Evolutionary conservation across 176 grass and related monocot species (phyloP), one percentile per base, ranked within the genome.

Genomic region (Carex pumila): DNA sequence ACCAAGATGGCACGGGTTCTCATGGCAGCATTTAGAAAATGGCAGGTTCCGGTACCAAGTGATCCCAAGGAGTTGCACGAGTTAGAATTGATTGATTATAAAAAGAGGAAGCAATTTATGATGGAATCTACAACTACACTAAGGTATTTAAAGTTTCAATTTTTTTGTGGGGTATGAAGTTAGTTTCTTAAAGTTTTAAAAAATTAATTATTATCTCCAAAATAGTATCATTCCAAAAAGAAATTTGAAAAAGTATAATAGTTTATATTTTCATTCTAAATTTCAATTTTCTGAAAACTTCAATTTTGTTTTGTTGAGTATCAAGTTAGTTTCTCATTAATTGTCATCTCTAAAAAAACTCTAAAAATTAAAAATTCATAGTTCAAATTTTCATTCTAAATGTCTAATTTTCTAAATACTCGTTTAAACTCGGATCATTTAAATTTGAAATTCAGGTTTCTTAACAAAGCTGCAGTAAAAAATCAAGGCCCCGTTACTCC

Each of bases 1-100:
- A 87, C 79, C 54, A 98, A 87, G 82, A 98, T 98, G 91, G 88
- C 87, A 5, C 52, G 84, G 29, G 95, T 94, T 31, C 49, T 98
- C 53, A 75, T 98, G 0, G 92, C 89, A 0, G 67, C 95, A 43
- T 85, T 56, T 7, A 68, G 82, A 50, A 98, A 98, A 61, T 86
- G 82, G 11, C 56, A 37, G 54, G 83, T 90, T 8, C 0, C 67
- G 0, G 0, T 77, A 31, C 91, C 95, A 2, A 53, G 4, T 15
- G 92, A 98, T 66, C 81, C 86, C 17, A 80, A 86, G 22, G 91
- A 89, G 12, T 88, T 98, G 50, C 85, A 98, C 85, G 95, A 94
- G 84, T 81, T 88, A 17, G 89, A 91, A 32, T 49, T 61, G 39
- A 73, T 65, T 9, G 53, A 90, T 6, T 98, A 98, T 62, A 72